phyloP scores from a whole-genome alignment of 2,329 filamentous ascomycete genomes.

The Calonectria crousiana region DNA sequence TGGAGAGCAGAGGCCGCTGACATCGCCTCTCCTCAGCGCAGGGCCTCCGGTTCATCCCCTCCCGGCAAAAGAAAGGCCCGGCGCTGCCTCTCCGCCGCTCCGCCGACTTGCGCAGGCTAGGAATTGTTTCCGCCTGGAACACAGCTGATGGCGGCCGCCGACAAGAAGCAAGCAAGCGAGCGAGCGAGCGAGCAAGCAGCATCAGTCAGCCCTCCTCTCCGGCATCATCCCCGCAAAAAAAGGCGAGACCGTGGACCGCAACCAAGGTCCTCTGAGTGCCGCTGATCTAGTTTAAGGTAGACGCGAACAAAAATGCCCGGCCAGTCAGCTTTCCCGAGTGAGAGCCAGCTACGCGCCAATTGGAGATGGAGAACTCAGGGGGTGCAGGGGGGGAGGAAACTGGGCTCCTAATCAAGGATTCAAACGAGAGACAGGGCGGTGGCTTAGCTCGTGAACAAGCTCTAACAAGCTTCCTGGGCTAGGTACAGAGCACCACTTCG shows the following conservation, averaged over 20 bases:
- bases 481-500: slow-evolving; percentile 10
- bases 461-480: slow-evolving; percentile 9
- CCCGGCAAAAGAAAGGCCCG: background rate
- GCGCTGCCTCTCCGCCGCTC: background rate
- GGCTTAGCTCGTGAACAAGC: slow-evolving; percentile 15
- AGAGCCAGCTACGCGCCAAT: slow-evolving; percentile 2
- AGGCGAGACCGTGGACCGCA: background rate
- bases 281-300: slow-evolving; percentile 9
- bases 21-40: background rate
- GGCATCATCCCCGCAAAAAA: background rate
- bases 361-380: background rate
- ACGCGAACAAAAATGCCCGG: background rate
- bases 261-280: background rate
- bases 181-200: background rate
- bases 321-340: background rate
- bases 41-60: background rate
- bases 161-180: background rate
- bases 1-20: background rate
- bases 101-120: background rate
- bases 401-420: background rate
- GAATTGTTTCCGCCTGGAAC: background rate
- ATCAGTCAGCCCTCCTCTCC: background rate
- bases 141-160: background rate
- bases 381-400: background rate
- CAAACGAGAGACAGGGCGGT: background rate